Conservation (phyloP, 1,284 basidiomycete genomes). For the Irpex lacteus region DNA sequence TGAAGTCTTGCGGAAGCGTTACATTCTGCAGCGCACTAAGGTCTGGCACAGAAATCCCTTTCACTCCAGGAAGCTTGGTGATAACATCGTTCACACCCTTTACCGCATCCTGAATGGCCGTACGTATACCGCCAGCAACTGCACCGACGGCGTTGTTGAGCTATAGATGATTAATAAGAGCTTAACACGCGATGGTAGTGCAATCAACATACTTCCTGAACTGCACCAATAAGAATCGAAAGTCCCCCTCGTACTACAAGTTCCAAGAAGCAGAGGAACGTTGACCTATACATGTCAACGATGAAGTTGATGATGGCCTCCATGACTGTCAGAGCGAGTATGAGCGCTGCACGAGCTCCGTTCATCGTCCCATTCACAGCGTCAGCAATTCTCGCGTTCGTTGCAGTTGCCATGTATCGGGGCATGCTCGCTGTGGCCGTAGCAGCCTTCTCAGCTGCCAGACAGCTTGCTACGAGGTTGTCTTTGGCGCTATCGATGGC, state of each 20-base stretch:
- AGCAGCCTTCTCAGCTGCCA: conserved; percentile 80
- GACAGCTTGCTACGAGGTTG: conserved; percentile 75
- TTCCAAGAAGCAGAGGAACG: conserved; percentile 91
- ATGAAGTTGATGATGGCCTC: conserved; percentile 90
- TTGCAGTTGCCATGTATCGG: conserved; percentile 80
- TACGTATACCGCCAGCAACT: conserved; percentile 59
- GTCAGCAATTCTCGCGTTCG: conserved; percentile 76
- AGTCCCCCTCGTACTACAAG: conserved; percentile 83
- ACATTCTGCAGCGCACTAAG: conserved; percentile 76
- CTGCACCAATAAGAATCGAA: conserved; percentile 76
- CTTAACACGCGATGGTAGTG: conserved; percentile 6
- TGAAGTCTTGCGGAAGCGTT: conserved; percentile 77
- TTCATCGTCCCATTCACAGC: conserved; percentile 79
- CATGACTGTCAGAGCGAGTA: conserved; percentile 77
- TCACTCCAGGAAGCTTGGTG: conserved; percentile 63
- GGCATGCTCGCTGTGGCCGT: conserved; percentile 83
- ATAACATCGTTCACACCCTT: conserved; percentile 66
- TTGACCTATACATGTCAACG: conserved; percentile 87
- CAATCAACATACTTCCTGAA: conserved; percentile 64
- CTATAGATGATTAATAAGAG: conserved; percentile 37
- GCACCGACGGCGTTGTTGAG: conserved; percentile 65
- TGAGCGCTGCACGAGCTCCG: conserved; percentile 70
- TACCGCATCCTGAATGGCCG: conserved; percentile 73
- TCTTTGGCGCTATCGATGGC: conserved; percentile 68
- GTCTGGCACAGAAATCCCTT: conserved; percentile 71